Conservation (phyloP, 495 filamentous ascomycete species). For the Cercophora newfieldiana region DNA sequence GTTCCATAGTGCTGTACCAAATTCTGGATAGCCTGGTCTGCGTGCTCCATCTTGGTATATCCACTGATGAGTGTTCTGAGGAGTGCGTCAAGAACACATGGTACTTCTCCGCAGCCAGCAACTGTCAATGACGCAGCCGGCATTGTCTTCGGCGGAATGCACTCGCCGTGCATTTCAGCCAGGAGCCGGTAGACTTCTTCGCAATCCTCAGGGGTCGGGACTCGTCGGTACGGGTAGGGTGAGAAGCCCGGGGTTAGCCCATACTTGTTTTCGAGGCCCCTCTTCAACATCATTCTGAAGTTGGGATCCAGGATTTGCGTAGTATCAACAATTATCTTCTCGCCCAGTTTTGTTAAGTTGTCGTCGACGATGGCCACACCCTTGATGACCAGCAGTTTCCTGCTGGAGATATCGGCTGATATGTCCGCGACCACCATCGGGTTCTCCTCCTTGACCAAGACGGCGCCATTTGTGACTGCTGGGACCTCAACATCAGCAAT, state of each 20-base stretch:
- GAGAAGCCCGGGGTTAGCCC: constrained; percentile 49
- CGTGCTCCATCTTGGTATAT: constrained; percentile 66
- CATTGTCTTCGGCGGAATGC: constrained; percentile 64
- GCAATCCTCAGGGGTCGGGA: constrained; percentile 72
- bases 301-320: constrained; percentile 24
- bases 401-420: neutral
- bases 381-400: constrained; percentile 16
- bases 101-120: constrained; percentile 91
- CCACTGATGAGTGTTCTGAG: constrained; percentile 80
- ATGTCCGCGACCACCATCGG: neutral
- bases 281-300: constrained; percentile 30
- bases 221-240: constrained; percentile 69
- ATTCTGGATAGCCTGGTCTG: constrained; percentile 68
- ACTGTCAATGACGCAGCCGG: constrained; percentile 76
- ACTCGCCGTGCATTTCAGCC: constrained; percentile 63
- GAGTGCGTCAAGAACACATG: constrained; percentile 85
- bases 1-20: constrained; percentile 69
- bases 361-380: constrained; percentile 16
- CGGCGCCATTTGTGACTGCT: neutral
- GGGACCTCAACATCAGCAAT: neutral
- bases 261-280: constrained; percentile 43
- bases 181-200: constrained; percentile 72
- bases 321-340: constrained; percentile 20
- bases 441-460: neutral
- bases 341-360: neutral